These are phyloP conservation scores for Achaetomium macrosporum DNA, from an alignment of 2,329 filamentous ascomycete species.

Conservation along the genomic window DNA sequence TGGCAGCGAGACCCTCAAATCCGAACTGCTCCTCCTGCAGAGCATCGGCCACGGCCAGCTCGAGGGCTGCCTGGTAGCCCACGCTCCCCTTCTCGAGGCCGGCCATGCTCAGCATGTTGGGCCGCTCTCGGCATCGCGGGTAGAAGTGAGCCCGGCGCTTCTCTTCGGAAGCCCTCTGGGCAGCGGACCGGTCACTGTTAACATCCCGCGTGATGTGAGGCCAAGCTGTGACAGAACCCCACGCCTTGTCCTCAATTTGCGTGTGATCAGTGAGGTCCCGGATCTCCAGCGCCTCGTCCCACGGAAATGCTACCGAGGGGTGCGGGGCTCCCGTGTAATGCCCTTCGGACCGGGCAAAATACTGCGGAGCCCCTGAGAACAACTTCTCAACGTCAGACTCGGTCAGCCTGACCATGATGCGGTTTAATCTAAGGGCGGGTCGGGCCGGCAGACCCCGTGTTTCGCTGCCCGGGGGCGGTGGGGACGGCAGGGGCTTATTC, in stretches of 20 bases:
- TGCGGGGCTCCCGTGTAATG: conserved; percentile 55
- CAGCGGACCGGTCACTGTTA: conserved; percentile 40
- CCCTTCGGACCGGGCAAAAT: conserved; percentile 56
- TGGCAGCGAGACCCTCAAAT: conserved; percentile 50
- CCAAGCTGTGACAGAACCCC: conserved; percentile 57
- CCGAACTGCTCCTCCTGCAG: conserved; percentile 58
- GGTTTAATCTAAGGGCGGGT: conserved; percentile 46
- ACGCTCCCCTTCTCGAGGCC: conserved; percentile 66
- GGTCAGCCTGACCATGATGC: conserved; percentile 55
- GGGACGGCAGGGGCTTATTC: conserved; percentile 53
- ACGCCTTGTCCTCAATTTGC: conserved; percentile 57
- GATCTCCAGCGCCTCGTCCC: conserved; percentile 56
- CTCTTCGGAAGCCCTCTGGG: conserved; percentile 38
- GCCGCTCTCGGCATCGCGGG: conserved; percentile 54
- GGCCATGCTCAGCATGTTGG: conserved; percentile 68
- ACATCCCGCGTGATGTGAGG: conserved; percentile 53
- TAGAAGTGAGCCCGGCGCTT: conserved; percentile 52
- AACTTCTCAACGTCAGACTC: conserved; percentile 60
- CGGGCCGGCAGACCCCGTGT: conserved; percentile 35
- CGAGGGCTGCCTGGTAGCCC: conserved; percentile 62
- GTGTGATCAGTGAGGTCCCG: conserved; percentile 60
- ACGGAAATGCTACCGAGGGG: conserved; percentile 61
- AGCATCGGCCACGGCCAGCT: conserved; percentile 58
- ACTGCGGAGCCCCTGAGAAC: conserved; percentile 71
- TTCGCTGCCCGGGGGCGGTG: conserved; percentile 41